These are phyloP conservation scores for Calamus simplicifolius DNA, from an alignment of 176 grass and related monocot genomes.

Conservation along the genomic window DNA sequence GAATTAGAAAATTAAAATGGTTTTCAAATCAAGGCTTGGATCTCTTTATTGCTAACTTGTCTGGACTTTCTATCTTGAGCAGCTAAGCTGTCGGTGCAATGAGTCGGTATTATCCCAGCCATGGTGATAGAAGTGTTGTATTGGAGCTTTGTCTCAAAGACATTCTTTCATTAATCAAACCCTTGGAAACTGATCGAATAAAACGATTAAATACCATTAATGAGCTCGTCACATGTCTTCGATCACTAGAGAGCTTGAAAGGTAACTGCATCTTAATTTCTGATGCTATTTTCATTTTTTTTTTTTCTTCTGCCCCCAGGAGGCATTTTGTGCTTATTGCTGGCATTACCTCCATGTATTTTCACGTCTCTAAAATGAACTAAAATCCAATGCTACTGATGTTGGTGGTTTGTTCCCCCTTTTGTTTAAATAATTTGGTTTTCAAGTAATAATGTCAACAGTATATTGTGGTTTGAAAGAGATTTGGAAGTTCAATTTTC, in stretches of 20 bases:
- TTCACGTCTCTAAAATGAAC: no score
- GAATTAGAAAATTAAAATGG: no score
- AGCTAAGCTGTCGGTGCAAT: background rate
- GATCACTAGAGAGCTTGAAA: constrained; percentile 23
- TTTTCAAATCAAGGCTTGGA: no score
- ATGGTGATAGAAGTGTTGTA: constrained; percentile 9
- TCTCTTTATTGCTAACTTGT: background rate
- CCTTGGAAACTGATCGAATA: constrained; percentile 35
- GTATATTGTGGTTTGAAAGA: no score
- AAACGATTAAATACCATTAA: constrained; percentile 38
- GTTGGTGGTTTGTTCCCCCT: no score
- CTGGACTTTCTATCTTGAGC: background rate
- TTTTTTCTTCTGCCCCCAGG: background rate
- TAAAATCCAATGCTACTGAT: no score
- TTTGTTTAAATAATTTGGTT: no score
- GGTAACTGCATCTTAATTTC: constrained; percentile 20
- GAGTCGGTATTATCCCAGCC: background rate
- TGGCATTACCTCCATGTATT: no score
- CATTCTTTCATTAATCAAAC: constrained; percentile 64
- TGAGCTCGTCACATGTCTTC: constrained; percentile 45
- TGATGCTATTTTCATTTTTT: background rate
- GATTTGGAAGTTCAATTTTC: no score
- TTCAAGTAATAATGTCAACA: no score
- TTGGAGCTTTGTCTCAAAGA: constrained; percentile 41
- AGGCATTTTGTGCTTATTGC: background rate